Evolutionary conservation across 208 protist genomes (phyloP), one percentile per base, ranked within the genome.

Genomic region (Histomonas meleagridis): DNA sequence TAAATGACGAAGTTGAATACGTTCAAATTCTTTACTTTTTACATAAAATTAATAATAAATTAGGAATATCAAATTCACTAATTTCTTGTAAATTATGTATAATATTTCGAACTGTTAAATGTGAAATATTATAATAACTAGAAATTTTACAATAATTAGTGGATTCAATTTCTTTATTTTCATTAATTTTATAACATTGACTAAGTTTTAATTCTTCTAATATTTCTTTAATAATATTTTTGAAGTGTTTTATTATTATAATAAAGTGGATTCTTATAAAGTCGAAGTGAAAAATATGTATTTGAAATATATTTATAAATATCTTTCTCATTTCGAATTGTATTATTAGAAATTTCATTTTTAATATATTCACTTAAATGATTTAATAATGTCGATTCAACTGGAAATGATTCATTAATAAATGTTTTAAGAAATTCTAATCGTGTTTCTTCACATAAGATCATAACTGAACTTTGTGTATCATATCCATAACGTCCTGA

Each of bases 351-450:
- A 97, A 99, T 97, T 94, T 99, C 98, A 49, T 98, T 98, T 95
- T 99, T 99, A 91, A 99, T 95, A 94, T 99, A 98, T 76, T 99
- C 97, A 94, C 97, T 97, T 18, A 99, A 95, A 91, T 96, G 95
- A 43, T 94, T 94, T 65, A 97, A 95, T 49, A 99, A 94, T 26
- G 94, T 95, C 40, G 96, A 98, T 95, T 99, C 98, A 2, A 99
- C 98, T 51, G 98, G 98, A 95, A 99, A 99, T n/a, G 98, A 97
- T 53, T 21, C 23, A 43, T 76, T 92, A 38, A 93, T 91, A 48
- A 95, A 94, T 91, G 99, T 98, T 91, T 98, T 97, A 95, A 99
- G 99, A 92, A 99, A 99, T 65, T 97, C 95, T 94, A 99, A 99
- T 93, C 99, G 98, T 28, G 96, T 94, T 92, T 98, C 97, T 92